Percentiles rank a stretch among this genome's conserved stretches.
phyloP scores from a whole-genome alignment of 2,329 filamentous ascomycete species.

The Aspergillus clavatus region DNA sequence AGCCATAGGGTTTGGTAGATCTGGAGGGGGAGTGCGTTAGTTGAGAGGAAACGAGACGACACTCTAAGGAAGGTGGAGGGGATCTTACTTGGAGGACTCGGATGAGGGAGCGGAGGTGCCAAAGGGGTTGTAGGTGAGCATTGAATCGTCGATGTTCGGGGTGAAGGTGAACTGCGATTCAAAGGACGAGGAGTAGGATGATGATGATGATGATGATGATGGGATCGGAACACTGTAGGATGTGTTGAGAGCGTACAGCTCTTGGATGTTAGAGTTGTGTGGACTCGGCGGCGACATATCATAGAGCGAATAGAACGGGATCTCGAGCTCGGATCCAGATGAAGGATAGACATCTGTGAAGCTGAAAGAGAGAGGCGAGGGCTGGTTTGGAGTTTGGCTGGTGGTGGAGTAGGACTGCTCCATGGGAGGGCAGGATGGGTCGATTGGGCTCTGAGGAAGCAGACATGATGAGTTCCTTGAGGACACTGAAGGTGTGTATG shows the following conservation, averaged over 20 bases:
- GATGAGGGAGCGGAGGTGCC: conserved; percentile 4
- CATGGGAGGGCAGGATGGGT: conserved; percentile 18
- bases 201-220: too few relatives aligned
- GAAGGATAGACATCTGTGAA: conserved; percentile 14
- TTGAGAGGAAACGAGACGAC: too few relatives aligned
- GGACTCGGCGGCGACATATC: neutral
- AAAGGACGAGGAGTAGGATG: conserved; percentile 3
- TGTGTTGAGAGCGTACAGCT: neutral
- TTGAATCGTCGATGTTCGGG: conserved; percentile 2
- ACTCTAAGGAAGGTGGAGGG: too few relatives aligned
- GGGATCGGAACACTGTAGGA: conserved; percentile 4
- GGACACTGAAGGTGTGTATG: too few relatives aligned
- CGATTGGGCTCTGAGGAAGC: conserved; percentile 9
- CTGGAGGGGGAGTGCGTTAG: conserved; percentile 13
- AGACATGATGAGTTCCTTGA: too few relatives aligned
- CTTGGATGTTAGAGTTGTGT: neutral
- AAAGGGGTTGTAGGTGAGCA: conserved; percentile 8
- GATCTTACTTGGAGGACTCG: conserved; percentile 23
- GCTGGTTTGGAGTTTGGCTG: conserved; percentile 11
- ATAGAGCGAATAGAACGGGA: conserved; percentile 1
- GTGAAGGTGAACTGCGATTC: conserved; percentile 6
- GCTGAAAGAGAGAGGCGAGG: conserved; percentile 15
- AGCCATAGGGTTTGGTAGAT: conserved; percentile 28
- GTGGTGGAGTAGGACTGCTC: conserved; percentile 10
- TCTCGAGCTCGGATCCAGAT: conserved; percentile 7